Conservation (phyloP, 768 basidiomycete genomes). For the Porphyrellus cyaneotinctus region DNA sequence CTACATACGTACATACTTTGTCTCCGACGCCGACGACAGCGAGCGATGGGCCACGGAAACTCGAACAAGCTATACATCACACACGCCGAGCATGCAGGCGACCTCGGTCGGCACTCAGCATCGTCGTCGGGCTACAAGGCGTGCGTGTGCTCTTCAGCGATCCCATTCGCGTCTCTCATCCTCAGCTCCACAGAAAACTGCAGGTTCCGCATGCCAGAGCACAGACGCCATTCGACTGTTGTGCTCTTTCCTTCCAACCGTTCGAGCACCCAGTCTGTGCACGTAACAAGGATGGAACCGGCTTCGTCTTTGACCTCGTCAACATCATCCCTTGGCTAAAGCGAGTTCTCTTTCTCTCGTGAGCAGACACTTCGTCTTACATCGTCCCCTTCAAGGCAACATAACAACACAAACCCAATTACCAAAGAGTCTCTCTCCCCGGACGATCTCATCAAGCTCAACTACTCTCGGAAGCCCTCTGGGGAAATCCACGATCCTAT, state of each 20-base stretch:
- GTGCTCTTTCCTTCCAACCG: slow-evolving; percentile 85
- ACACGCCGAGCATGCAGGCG: slow-evolving; percentile 80
- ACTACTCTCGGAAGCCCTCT: slow-evolving; percentile 80
- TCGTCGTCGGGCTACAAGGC: slow-evolving; percentile 71
- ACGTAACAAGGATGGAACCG: slow-evolving; percentile 75
- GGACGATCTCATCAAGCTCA: slow-evolving; percentile 70
- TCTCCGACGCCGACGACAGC: too few relatives aligned
- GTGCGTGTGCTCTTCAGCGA: slow-evolving; percentile 37
- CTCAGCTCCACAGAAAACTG: slow-evolving; percentile 46
- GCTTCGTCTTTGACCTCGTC: slow-evolving; percentile 80
- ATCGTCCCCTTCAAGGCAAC: slow-evolving; percentile 49
- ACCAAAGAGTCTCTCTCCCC: slow-evolving; percentile 70
- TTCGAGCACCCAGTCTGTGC: slow-evolving; percentile 88
- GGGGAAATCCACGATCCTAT: slow-evolving; percentile 94
- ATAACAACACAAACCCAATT: slow-evolving; percentile 74
- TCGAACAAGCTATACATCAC: slow-evolving; percentile 86
- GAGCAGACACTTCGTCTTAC: slow-evolving; percentile 9
- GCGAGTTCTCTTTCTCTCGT: slow-evolving; percentile 39
- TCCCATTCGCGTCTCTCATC: slow-evolving; percentile 6
- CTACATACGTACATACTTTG: neutral
- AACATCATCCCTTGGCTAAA: slow-evolving; percentile 96
- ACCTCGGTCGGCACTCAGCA: slow-evolving; percentile 76
- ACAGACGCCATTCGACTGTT: slow-evolving; percentile 84
- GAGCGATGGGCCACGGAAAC: slow-evolving; percentile 82
- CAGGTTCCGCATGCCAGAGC: slow-evolving; percentile 63